Conservation (phyloP, 805 yeast species). For the Teunomyces aglyptinius region DNA sequence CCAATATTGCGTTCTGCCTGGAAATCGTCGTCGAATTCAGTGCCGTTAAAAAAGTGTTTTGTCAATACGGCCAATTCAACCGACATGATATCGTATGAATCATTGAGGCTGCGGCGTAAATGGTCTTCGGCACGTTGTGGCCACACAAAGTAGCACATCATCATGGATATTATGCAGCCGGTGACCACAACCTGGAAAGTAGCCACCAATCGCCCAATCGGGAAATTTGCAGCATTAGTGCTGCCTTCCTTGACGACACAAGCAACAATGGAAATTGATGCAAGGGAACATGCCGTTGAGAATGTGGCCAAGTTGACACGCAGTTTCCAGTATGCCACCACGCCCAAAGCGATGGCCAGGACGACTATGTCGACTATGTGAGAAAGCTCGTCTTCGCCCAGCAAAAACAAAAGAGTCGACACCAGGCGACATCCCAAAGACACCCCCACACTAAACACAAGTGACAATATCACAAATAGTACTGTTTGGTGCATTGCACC, state of each 20-base stretch:
- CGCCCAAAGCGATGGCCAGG: constrained; percentile 57
- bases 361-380: constrained; percentile 53
- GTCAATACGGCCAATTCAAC: constrained; percentile 45
- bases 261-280: constrained; percentile 67
- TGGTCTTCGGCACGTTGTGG: constrained; percentile 55
- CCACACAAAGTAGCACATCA: constrained; percentile 61
- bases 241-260: constrained; percentile 75
- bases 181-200: constrained; percentile 55
- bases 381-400: constrained; percentile 48
- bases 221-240: constrained; percentile 54
- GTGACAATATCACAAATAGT: constrained; percentile 54
- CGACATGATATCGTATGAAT: constrained; percentile 53
- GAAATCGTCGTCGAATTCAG: constrained; percentile 39
- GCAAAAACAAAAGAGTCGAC: constrained; percentile 44
- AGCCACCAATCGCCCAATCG: constrained; percentile 51
- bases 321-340: constrained; percentile 68
- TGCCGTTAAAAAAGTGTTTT: constrained; percentile 50
- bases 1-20: constrained; percentile 38
- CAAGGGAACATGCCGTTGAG: constrained; percentile 70
- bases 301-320: constrained; percentile 61
- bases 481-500: constrained; percentile 81
- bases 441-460: constrained; percentile 52
- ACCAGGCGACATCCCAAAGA: constrained; percentile 52
- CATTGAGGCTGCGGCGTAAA: constrained; percentile 47
- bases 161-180: constrained; percentile 61